These are phyloP conservation scores for Gillenia trifoliata DNA, from an alignment of 306 rosid genomes.

Conservation along the genomic window DNA sequence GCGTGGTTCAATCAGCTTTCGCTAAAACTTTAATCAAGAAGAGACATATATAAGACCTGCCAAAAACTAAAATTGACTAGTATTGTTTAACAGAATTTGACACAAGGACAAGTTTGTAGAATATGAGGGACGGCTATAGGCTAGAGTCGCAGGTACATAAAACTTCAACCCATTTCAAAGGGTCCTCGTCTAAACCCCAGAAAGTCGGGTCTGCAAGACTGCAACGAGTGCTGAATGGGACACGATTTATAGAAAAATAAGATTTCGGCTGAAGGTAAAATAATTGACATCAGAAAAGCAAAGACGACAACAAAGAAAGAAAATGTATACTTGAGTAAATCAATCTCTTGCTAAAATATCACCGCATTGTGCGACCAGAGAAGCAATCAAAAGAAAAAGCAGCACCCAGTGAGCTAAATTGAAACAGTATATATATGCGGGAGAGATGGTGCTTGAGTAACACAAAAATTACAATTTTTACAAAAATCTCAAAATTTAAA, in stretches of 20 bases:
- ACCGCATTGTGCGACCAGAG: slow-evolving; percentile 32
- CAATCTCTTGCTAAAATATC: slow-evolving; percentile 89
- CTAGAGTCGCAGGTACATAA: neutral
- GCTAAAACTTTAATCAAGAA: neutral
- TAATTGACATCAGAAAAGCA: slow-evolving; percentile 10
- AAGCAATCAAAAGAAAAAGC: slow-evolving; percentile 31
- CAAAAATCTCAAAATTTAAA: neutral
- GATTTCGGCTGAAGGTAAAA: slow-evolving; percentile 8
- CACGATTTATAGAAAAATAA: neutral
- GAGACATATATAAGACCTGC: neutral
- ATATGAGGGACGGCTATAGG: neutral
- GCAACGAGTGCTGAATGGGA: slow-evolving; percentile 1
- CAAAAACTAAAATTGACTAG: neutral
- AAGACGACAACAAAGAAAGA: slow-evolving; percentile 14
- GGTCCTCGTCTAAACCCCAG: slow-evolving; percentile 7
- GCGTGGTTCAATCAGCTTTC: neutral
- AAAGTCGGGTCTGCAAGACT: slow-evolving; percentile 8
- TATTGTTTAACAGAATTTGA: neutral
- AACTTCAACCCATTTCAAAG: neutral
- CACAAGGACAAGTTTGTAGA: neutral
- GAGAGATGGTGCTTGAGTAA: neutral
- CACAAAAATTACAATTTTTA: neutral
- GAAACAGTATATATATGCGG: slow-evolving; percentile 7
- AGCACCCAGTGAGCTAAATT: slow-evolving; percentile 34
- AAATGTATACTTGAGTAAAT: slow-evolving; percentile 80